These are phyloP conservation scores for Candida mattraensis DNA, from an alignment of 805 yeast genomes.

Conservation along the genomic window DNA sequence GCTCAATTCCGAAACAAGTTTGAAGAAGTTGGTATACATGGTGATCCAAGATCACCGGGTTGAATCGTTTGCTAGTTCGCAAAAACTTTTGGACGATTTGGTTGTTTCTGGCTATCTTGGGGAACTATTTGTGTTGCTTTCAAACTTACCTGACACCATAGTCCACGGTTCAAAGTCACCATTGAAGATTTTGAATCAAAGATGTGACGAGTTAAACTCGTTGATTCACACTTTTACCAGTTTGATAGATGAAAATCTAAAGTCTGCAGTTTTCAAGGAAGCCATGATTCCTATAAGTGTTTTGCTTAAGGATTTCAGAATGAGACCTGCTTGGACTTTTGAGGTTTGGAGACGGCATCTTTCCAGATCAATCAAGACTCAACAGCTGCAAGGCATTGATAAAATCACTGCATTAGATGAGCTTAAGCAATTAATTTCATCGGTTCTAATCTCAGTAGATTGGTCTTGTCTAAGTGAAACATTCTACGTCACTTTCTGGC, in stretches of 20 bases:
- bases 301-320: slow-evolving; percentile 42
- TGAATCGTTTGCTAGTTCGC: slow-evolving; percentile 46
- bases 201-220: slow-evolving; percentile 68
- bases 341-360: slow-evolving; percentile 68
- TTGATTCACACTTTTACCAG: slow-evolving; percentile 67
- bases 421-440: slow-evolving; percentile 17
- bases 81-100: slow-evolving; percentile 48
- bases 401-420: slow-evolving; percentile 10
- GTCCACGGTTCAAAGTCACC: slow-evolving; percentile 40
- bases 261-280: slow-evolving; percentile 32
- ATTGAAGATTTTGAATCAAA: slow-evolving; percentile 68
- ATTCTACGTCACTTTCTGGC: slow-evolving; percentile 71
- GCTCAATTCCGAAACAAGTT: slow-evolving; percentile 61
- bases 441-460: slow-evolving; percentile 17
- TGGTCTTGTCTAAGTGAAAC: slow-evolving; percentile 35
- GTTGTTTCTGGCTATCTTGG: slow-evolving; percentile 44
- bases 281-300: slow-evolving; percentile 42
- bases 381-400: slow-evolving; percentile 16
- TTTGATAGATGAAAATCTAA: slow-evolving; percentile 52
- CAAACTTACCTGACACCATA: slow-evolving; percentile 45
- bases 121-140: slow-evolving; percentile 67
- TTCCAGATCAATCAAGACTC: slow-evolving; percentile 28
- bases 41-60: slow-evolving; percentile 62
- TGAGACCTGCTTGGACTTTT: slow-evolving; percentile 66
- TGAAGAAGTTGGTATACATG: slow-evolving; percentile 53